Evolutionary conservation across 352 stramenopile genomes (phyloP).

Genomic region (Phytophthora pluvialis): DNA sequence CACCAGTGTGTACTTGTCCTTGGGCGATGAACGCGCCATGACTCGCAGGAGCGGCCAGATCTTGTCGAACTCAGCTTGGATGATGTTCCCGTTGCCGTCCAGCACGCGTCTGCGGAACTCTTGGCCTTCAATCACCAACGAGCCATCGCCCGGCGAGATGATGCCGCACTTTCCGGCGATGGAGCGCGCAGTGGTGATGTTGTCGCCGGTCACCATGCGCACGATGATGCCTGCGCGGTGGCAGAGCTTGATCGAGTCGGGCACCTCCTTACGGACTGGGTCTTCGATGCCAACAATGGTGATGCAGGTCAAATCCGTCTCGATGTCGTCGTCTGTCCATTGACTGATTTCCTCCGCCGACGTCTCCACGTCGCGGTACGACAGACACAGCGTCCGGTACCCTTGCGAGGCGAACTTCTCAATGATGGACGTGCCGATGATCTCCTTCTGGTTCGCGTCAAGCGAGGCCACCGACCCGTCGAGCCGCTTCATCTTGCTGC

Average conservation of each 20-base stretch:
- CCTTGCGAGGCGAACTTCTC: conserved; percentile 85
- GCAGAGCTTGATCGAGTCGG: conserved; percentile 92
- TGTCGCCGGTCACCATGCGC: conserved; percentile 99
- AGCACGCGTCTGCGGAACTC: conserved; percentile 76
- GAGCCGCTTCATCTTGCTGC: conserved; percentile 67
- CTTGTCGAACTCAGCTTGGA: conserved; percentile 91
- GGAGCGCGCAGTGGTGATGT: conserved; percentile 92
- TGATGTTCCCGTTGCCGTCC: conserved; percentile 70
- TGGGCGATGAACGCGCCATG: conserved; percentile 93
- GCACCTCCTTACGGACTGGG: conserved; percentile 93
- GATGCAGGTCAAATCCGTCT: conserved; percentile 90
- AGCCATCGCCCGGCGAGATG: conserved; percentile 53
- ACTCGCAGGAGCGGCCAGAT: conserved; percentile 93
- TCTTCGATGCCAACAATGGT: conserved; percentile 95
- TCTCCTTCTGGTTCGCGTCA: conserved; percentile 60
- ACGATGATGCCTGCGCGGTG: conserved; percentile 96
- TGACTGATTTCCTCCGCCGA: conserved; percentile 68
- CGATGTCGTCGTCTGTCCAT: conserved; percentile 80
- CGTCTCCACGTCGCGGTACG: conserved; percentile 82
- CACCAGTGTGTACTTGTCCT: conserved; percentile 98
- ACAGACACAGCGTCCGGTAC: conserved; percentile 85
- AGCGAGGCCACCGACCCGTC: conserved; percentile 66
- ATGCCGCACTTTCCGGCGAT: conserved; percentile 85
- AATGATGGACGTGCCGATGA: conserved; percentile 69
- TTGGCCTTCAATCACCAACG: conserved; percentile 71